Evolutionary conservation across 441 rosid species (phyloP).

Genomic region (Macaranga tanarius): DNA sequence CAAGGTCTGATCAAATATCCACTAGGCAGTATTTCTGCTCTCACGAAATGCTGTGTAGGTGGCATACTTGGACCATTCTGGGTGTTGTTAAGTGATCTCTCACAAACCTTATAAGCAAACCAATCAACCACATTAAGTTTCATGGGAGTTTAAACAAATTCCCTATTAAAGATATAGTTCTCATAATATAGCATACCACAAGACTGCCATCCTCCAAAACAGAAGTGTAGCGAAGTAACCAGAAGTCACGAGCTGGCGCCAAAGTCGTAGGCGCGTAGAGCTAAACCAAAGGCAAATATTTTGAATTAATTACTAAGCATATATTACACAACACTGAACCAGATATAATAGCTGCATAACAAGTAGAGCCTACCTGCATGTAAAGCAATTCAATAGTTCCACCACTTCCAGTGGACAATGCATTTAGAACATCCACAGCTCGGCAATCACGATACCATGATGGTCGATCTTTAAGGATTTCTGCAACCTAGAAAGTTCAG

Average conservation of each 20-base stretch:
- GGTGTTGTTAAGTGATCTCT: conserved; percentile 88
- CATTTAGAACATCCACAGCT: conserved; percentile 89
- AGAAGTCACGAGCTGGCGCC: conserved; percentile 97
- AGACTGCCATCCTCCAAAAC: conserved; percentile 98
- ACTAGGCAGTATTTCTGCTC: conserved; percentile 95
- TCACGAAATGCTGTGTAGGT: conserved; percentile 83
- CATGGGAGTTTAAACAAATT: neutral
- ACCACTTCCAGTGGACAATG: conserved; percentile 87
- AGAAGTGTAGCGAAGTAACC: conserved; percentile 92
- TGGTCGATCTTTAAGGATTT: conserved; percentile 94
- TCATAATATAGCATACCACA: conserved; percentile 55
- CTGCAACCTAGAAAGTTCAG: conserved; percentile 62
- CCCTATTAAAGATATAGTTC: conserved; percentile 2
- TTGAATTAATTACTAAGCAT: neutral
- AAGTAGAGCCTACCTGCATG: conserved; percentile 59
- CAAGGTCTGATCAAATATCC: conserved; percentile 93
- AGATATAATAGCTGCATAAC: neutral
- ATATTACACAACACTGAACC: neutral
- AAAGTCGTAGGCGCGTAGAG: conserved; percentile 95
- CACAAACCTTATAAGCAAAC: conserved; percentile 56
- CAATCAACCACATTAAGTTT: conserved; percentile 1
- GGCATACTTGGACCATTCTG: conserved; percentile 98
- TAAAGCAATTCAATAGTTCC: conserved; percentile 97
- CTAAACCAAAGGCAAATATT: conserved; percentile 33
- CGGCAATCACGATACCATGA: conserved; percentile 98